Percentiles rank a stretch among this genome's conserved stretches.
These are phyloP conservation scores for Beauveria varroae DNA, from an alignment of 2,329 filamentous ascomycete genomes.

Conservation along the genomic window DNA sequence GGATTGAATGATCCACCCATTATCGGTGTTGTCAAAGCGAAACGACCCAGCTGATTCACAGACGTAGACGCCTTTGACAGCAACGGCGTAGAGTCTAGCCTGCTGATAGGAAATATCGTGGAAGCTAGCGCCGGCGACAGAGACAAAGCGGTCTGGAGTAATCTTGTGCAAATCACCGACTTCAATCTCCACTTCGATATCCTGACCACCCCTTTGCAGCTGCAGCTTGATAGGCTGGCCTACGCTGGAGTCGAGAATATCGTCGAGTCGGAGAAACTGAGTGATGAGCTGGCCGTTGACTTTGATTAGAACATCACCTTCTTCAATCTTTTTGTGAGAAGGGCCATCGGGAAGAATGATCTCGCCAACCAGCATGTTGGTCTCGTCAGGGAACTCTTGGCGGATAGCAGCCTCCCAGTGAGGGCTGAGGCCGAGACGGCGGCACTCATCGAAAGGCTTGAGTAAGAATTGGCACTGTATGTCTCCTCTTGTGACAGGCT, in stretches of 20 bases:
- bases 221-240: conserved; percentile 69
- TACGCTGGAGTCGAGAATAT: conserved; percentile 84
- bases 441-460: conserved; percentile 96
- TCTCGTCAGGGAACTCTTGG: conserved; percentile 81
- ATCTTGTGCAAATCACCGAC: conserved; percentile 91
- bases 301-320: conserved; percentile 88
- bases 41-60: conserved; percentile 95
- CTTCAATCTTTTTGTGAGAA: conserved; percentile 77
- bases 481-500: conserved; percentile 79
- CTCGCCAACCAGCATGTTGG: conserved; percentile 93
- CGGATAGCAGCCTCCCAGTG: conserved; percentile 83
- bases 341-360: conserved; percentile 89
- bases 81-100: conserved; percentile 88
- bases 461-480: conserved; percentile 97
- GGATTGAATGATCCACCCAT: conserved; percentile 88
- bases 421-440: conserved; percentile 74
- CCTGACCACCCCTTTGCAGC: conserved; percentile 81
- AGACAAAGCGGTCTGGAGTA: conserved; percentile 91
- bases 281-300: conserved; percentile 91
- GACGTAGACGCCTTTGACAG: conserved; percentile 83
- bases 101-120: conserved; percentile 97
- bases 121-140: conserved; percentile 89
- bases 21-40: conserved; percentile 83
- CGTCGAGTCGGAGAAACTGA: conserved; percentile 85
- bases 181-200: conserved; percentile 74